A percentile compares a stretch with the other conserved stretches of the same genome.
These are phyloP conservation scores for Diutina siamensis DNA, from an alignment of 1,139 yeast genomes.

Conservation along the genomic window DNA sequence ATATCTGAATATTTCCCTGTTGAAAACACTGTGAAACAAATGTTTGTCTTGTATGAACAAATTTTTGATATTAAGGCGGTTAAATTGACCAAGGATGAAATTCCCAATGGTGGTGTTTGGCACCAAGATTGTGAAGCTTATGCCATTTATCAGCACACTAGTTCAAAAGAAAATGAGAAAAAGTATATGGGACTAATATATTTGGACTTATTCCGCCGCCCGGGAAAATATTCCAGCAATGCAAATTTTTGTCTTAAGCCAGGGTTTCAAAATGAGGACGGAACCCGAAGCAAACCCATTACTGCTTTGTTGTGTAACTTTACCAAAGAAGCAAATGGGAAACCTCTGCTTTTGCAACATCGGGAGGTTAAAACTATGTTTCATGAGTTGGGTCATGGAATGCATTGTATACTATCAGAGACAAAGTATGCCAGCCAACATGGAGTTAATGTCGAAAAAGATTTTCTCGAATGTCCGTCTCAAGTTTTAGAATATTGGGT, in stretches of 20 bases:
- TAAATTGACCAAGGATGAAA: conserved; percentile 20
- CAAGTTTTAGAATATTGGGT: conserved; percentile 87
- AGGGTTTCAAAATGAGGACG: conserved; percentile 39
- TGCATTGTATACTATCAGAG: conserved; percentile 62
- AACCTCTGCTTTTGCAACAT: conserved; percentile 71
- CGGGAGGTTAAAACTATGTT: conserved; percentile 73
- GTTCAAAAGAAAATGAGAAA: conserved; percentile 27
- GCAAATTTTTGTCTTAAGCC: conserved; percentile 66
- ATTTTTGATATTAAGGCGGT: conserved; percentile 58
- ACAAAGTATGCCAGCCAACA: conserved; percentile 58
- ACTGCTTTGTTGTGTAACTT: conserved; percentile 80
- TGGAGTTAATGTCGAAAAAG: conserved; percentile 70
- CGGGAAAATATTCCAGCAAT: conserved; percentile 79
- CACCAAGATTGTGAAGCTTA: conserved; percentile 68
- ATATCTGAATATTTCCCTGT: conserved; percentile 74
- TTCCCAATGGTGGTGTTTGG: conserved; percentile 33
- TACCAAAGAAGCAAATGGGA: conserved; percentile 58
- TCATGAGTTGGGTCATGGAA: conserved; percentile 87
- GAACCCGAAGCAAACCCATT: conserved; percentile 41
- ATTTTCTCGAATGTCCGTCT: conserved; percentile 84
- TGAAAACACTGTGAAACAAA: conserved; percentile 50
- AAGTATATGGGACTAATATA: conserved; percentile 68
- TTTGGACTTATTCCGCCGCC: conserved; percentile 76
- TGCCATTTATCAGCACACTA: conserved; percentile 47
- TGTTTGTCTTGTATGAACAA: conserved; percentile 60